Percentiles rank a stretch among this genome's conserved stretches.
Conservation (phyloP, 306 rosid genomes). For the Styphnolobium japonicum region DNA sequence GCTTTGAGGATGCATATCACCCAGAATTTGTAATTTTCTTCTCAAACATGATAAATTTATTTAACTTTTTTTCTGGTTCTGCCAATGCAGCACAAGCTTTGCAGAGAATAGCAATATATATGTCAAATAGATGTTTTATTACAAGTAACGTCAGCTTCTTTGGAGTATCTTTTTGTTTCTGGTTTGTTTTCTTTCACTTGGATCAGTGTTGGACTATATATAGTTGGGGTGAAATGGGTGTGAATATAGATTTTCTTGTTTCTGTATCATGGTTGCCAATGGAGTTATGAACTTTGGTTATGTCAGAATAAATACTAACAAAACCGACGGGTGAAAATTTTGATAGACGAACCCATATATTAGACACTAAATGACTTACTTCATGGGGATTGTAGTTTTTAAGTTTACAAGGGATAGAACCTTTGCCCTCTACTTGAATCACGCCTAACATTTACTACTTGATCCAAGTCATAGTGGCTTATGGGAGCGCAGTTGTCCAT, state of each 20-base stretch:
- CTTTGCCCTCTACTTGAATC: no score
- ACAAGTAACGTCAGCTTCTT: slow-evolving; percentile 25
- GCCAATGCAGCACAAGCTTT: slow-evolving; percentile 40
- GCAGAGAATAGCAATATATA: slow-evolving; percentile 46
- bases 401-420: not conserved
- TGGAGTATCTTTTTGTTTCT: slow-evolving; percentile 12
- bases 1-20: slow-evolving; percentile 38
- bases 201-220: slow-evolving; percentile 10
- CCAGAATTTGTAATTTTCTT: slow-evolving; percentile 36
- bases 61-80: slow-evolving; percentile 31
- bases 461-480: no score
- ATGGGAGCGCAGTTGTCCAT: no score
- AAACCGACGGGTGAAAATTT: not conserved
- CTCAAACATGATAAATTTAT: slow-evolving; percentile 37
- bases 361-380: no score
- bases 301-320: not conserved
- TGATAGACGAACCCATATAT: not conserved
- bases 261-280: not conserved
- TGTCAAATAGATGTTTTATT: slow-evolving; percentile 26
- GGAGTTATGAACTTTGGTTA: not conserved
- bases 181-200: slow-evolving; percentile 16
- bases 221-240: not conserved
- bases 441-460: no score
- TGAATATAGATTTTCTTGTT: slow-evolving; percentile 17
- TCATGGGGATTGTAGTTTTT: not conserved